These are phyloP conservation scores for Tephrocybe sp. DNA, from an alignment of 768 basidiomycete species.

Conservation along the genomic window DNA sequence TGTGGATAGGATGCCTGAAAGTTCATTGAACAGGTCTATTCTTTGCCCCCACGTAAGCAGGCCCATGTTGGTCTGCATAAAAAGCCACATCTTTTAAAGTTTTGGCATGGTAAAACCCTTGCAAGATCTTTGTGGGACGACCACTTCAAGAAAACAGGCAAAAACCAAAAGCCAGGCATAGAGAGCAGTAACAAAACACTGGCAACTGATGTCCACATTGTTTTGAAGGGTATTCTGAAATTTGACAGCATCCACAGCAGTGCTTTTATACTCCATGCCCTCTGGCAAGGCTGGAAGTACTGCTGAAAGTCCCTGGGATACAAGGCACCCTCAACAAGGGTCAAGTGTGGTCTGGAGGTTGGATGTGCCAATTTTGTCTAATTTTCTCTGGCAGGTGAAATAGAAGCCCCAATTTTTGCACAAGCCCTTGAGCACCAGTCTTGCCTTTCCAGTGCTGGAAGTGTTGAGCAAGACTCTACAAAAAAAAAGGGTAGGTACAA, in stretches of 20 bases:
- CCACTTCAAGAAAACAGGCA: neutral
- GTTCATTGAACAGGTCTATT: neutral
- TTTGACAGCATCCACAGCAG: too few species aligned
- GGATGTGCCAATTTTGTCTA: neutral
- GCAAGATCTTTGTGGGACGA: neutral
- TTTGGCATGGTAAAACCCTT: neutral
- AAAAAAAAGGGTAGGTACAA: too few species aligned
- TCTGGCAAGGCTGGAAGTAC: too few species aligned
- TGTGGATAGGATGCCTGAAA: neutral
- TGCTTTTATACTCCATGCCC: neutral
- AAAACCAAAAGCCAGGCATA: neutral
- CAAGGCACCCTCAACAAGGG: too few species aligned
- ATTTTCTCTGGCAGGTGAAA: neutral
- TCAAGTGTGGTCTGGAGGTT: neutral
- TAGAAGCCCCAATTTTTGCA: neutral
- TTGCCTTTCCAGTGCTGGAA: neutral
- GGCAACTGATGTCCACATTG: neutral
- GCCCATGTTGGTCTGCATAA: neutral
- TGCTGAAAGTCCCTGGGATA: too few species aligned
- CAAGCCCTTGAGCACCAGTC: neutral
- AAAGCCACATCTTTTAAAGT: neutral
- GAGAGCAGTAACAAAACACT: neutral
- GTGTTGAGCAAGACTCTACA: constrained; percentile 1
- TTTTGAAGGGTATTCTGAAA: neutral
- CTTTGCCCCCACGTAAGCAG: neutral